Evolutionary conservation across 805 yeast genomes (phyloP).

Genomic region (Metschnikowia matae): DNA sequence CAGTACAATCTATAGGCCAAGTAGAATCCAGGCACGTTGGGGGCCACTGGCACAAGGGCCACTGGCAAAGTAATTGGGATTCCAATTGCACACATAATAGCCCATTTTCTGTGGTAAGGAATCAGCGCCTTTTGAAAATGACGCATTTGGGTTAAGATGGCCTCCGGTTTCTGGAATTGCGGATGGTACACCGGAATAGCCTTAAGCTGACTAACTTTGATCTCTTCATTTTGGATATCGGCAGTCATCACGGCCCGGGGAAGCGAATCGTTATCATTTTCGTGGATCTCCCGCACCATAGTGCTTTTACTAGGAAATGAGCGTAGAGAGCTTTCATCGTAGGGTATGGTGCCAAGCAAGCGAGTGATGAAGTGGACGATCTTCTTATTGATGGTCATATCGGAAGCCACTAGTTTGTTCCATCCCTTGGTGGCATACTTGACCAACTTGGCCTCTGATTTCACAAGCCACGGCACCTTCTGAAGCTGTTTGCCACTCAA

Average conservation of each 20-base stretch:
- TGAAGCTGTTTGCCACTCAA: slow-evolving; percentile 24
- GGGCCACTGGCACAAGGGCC: slow-evolving; percentile 78
- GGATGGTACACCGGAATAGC: slow-evolving; percentile 42
- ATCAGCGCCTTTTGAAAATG: slow-evolving; percentile 42
- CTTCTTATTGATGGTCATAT: slow-evolving; percentile 50
- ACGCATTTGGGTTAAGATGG: slow-evolving; percentile 37
- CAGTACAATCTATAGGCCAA: slow-evolving; percentile 78
- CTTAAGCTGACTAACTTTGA: slow-evolving; percentile 28
- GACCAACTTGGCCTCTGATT: slow-evolving; percentile 44
- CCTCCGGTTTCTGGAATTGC: slow-evolving; percentile 27
- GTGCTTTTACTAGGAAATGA: slow-evolving; percentile 69
- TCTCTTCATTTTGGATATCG: slow-evolving; percentile 12
- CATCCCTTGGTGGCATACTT: slow-evolving; percentile 55
- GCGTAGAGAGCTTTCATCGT: slow-evolving; percentile 72
- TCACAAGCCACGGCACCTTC: slow-evolving; percentile 31
- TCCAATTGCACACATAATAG: slow-evolving; percentile 50
- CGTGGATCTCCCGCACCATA: slow-evolving; percentile 48
- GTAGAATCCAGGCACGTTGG: slow-evolving; percentile 90
- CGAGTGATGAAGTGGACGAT: slow-evolving; percentile 52
- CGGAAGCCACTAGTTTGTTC: slow-evolving; percentile 56
- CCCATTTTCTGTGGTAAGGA: slow-evolving; percentile 52
- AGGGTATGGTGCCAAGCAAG: slow-evolving; percentile 63
- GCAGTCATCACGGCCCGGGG: slow-evolving; percentile 14
- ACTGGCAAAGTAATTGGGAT: slow-evolving; percentile 80
- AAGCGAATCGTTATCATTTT: slow-evolving; percentile 16